Evolutionary conservation across 805 yeast species (phyloP), one percentile per base, ranked within the genome.

Genomic region (Candida taoyuanica): DNA sequence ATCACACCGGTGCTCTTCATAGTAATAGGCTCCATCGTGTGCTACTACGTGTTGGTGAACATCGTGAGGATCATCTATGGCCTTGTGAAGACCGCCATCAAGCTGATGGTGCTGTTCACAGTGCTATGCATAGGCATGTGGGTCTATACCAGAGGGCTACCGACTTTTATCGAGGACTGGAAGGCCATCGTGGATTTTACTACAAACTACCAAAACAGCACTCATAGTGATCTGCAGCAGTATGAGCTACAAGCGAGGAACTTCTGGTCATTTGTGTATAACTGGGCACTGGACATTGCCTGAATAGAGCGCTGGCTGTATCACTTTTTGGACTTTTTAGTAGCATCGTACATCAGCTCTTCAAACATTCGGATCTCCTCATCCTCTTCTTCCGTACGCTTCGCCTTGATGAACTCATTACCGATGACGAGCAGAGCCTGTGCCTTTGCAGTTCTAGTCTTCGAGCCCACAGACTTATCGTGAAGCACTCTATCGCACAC

Each of bases 281-380:
- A 35, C n/a, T 35, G 39, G 39, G 20, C 26, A 17, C 15, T 15
- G 5, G 15, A 17, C n/a, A n/a, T n/a, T n/a, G n/a, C 23, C 29
- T 9, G 13, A 7, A 13, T 13, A 7, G 21, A 17, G 15, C 14
- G 21, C 12, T 7, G 16, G 16, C 30, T 7, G 8, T 28, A 25
- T 34, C 18, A 29, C 37, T 33, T 42, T 29, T 33, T 44, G 8
- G 19, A 26, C 17, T 46, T 37, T 42, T 52, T 52, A 12, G 51
- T 73, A 11, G 95, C 95, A 41, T 88, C 95, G 12, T 94, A 84
- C 65, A 93, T 86, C 62, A 91, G 67, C 53, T 87, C 94, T 64
- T 93, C 98, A 62, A 91, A 93, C 41, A 89, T 76, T 44, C 82
- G 65, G 5, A 91, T 95, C 55, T 93, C 98, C 58, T 85, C 96